phyloP scores from a whole-genome alignment of 2,329 filamentous ascomycete genomes.

The Shiraia sp. region DNA sequence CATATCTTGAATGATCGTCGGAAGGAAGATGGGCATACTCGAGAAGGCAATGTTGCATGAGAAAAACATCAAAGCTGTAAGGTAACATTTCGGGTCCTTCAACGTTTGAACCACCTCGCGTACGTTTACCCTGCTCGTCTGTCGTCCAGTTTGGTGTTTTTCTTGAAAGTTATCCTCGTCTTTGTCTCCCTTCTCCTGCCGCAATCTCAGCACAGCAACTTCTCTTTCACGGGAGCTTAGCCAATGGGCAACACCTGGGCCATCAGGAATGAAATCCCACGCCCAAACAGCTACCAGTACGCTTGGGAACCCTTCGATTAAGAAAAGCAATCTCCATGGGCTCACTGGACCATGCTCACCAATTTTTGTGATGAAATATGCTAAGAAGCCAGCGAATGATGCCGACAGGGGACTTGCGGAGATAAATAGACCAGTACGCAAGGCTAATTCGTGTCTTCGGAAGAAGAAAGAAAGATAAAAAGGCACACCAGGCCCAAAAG shows the following conservation, averaged over 20 bases:
- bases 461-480: slow-evolving; percentile 69
- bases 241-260: slow-evolving; percentile 57
- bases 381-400: slow-evolving; percentile 75
- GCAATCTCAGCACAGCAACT: slow-evolving; percentile 71
- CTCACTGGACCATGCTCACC: slow-evolving; percentile 70
- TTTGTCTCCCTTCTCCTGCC: slow-evolving; percentile 51
- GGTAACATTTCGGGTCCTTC: slow-evolving; percentile 69
- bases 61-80: slow-evolving; percentile 83
- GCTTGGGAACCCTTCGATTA: slow-evolving; percentile 83
- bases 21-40: slow-evolving; percentile 84
- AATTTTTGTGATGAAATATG: slow-evolving; percentile 75
- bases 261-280: slow-evolving; percentile 77
- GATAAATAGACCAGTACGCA: slow-evolving; percentile 84
- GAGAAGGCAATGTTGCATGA: slow-evolving; percentile 86
- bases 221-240: slow-evolving; percentile 54
- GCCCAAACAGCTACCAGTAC: slow-evolving; percentile 74
- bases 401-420: slow-evolving; percentile 68
- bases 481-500: slow-evolving; percentile 65
- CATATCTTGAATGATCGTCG: slow-evolving; percentile 77
- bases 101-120: slow-evolving; percentile 63
- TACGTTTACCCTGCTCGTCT: slow-evolving; percentile 52
- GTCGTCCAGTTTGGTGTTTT: slow-evolving; percentile 18
- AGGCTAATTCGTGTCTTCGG: slow-evolving; percentile 72
- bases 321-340: slow-evolving; percentile 82
- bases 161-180: slow-evolving; percentile 33